Base-by-base conservation (phyloP, 176 grass and related monocot genomes). In the Oryza glaberrima region DNA sequence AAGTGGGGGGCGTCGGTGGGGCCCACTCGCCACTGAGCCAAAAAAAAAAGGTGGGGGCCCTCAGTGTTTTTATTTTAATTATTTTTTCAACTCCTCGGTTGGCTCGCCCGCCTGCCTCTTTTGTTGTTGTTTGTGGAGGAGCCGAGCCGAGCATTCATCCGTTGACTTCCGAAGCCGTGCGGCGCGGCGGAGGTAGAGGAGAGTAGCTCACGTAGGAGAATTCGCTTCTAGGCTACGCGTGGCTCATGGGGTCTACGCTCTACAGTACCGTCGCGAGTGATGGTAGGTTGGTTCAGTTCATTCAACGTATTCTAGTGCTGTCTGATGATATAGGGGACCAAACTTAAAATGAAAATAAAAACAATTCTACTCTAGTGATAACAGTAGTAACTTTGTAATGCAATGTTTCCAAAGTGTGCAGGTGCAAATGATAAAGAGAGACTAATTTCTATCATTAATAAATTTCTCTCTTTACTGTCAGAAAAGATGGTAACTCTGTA, bases 81-180 rank as follows among this genome's bases (percentile, higher is more conserved):
- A 32, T 32, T 58, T 58, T 9, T 56, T 58, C 74, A 78, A 83
- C 81, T 7, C 87, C 76, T 84, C 69, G 87, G 47, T 73, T 4
- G n/a, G 76, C 70, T 61, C 79, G 63, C 51, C 47, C 48, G 71
- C 70, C 64, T 19, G 69, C 84, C n/a, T 76, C 48, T 86, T 67
- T 43, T 58, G 58, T 44, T 82, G 65, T 56, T 77, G 70, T 38
- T 52, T 35, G 3, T 58, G 54, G 16, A 20, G n/a, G 14, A 34
- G 46, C 41, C 11, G 11, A 49, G 41, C 7, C 41, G 8, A 32
- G 30, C 28, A 2, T 2, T 28, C 28, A 28, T 32, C 74, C 49
- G 51, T 77, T 77, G 74, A 77, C 74, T 19, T 36, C 8, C 9
- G 54, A 56, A 56, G 52, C 52, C 16, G 17, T 56, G 52, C 52